Base-by-base conservation (phyloP, 805 yeast species). In the Groenewaldozyma tartarivorans region DNA sequence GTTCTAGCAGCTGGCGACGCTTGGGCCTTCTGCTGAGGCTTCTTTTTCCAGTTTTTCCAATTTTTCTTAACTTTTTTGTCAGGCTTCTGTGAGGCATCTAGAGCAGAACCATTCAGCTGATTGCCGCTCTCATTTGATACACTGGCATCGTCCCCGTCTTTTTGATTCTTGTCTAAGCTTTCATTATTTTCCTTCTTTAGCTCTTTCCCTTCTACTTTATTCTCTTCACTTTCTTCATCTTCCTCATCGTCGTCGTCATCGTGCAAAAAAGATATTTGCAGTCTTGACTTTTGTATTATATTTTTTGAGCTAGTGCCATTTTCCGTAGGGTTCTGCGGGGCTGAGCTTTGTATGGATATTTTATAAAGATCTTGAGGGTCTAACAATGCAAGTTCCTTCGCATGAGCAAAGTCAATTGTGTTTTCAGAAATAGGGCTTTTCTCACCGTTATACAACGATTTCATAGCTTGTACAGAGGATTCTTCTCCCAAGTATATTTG, bases 401-500 rank as follows among this genome's bases (percentile, higher is more conserved):
- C 40, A 19, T 42, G 35, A 13, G 26, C 44, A 31, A 40, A 53
- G 19, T 48, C 41, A 20, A 47, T 44, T 7, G 46, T 21, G n/a
- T 47, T 46, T 2, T 45, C 57, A 21, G 43, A 42, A 4, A 61
- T 52, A 4, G 48, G 39, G 32, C 53, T 56, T 5, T 42, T 47
- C 2, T 48, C 38, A n/a, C 59, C 64, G 3, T 41, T 40, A n/a
- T 33, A 41, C 24, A 62, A 51, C 45, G 51, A 49, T 18, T 50
- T 54, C 13, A 57, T 48, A 11, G 62, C 55, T 27, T 46, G 53
- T n/a, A 60, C 45, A 7, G 64, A 49, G 1, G 48, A 35, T 9
- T 57, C 63, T 33, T 62, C 61, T 9, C 62, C 64, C 2, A 37
- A 38, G 37, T 62, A 62, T 13, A 62, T 48, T 36, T 42, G 34